Evolutionary conservation across 2,329 filamentous ascomycete species (phyloP).

Genomic region (Trichoderma sp.): DNA sequence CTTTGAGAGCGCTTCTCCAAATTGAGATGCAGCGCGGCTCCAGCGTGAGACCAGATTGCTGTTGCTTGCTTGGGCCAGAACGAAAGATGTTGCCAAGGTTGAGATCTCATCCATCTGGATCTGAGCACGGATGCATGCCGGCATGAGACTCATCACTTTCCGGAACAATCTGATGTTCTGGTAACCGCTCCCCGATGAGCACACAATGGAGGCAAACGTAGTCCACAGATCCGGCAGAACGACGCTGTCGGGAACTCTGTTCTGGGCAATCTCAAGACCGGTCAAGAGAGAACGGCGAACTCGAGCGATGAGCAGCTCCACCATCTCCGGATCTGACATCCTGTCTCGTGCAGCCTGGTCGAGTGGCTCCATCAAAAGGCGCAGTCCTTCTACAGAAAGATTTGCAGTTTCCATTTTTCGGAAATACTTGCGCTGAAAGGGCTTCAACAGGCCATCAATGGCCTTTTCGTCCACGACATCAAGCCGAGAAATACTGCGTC

Average conservation of each 20-base stretch:
- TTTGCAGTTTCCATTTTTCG: slow-evolving; percentile 29
- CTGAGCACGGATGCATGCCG: slow-evolving; percentile 27
- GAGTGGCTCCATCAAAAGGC: slow-evolving; percentile 31
- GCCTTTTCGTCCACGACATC: slow-evolving; percentile 13
- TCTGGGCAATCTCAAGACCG: slow-evolving; percentile 29
- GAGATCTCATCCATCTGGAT: slow-evolving; percentile 29
- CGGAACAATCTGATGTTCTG: slow-evolving; percentile 32
- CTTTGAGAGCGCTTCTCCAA: slow-evolving; percentile 29
- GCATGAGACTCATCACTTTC: slow-evolving; percentile 31
- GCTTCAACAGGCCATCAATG: slow-evolving; percentile 23
- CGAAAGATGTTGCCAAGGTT: slow-evolving; percentile 28
- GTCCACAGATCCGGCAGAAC: slow-evolving; percentile 31
- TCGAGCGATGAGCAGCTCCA: slow-evolving; percentile 29
- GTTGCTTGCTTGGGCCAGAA: slow-evolving; percentile 32
- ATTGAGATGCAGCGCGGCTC: slow-evolving; percentile 30
- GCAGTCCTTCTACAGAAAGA: slow-evolving; percentile 28
- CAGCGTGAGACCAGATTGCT: slow-evolving; percentile 30
- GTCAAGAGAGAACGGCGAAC: slow-evolving; percentile 32
- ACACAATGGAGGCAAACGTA: slow-evolving; percentile 28
- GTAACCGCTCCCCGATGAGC: slow-evolving; percentile 18
- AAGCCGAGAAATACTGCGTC: slow-evolving; percentile 26
- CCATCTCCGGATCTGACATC: slow-evolving; percentile 28
- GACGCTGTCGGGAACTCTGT: slow-evolving; percentile 6
- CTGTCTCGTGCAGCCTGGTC: slow-evolving; percentile 29
- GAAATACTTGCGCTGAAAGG: slow-evolving; percentile 29